A percentile compares a stretch with the other conserved stretches of the same genome.
Evolutionary conservation across 768 basidiomycete species (phyloP).

Genomic region (Collybiopsis luxurians): DNA sequence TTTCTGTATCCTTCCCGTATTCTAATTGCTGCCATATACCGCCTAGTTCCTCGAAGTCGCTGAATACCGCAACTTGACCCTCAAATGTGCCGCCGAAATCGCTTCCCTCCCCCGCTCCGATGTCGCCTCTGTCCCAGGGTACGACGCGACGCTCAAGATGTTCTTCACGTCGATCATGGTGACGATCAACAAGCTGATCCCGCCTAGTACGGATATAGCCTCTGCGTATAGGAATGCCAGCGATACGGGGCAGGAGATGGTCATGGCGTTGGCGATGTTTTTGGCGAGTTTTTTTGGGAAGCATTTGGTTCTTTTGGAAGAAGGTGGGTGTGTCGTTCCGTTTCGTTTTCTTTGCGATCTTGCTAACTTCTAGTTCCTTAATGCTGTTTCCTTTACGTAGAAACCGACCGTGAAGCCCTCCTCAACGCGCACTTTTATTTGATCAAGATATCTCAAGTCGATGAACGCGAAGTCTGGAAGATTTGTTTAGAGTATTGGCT

Average conservation of each 20-base stretch:
- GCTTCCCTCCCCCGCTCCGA: not conserved
- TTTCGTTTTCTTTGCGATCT: no score
- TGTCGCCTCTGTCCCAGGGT: slow-evolving; percentile 62
- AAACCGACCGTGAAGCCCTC: slow-evolving; percentile 61
- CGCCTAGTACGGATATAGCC: slow-evolving; percentile 68
- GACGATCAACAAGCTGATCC: slow-evolving; percentile 70
- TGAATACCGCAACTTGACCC: slow-evolving; percentile 74
- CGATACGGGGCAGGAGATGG: slow-evolving; percentile 75
- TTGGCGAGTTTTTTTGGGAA: slow-evolving; percentile 62
- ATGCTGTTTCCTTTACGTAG: slow-evolving; percentile 27
- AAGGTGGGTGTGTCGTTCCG: slow-evolving; percentile 46
- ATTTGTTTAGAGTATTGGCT: slow-evolving; percentile 80
- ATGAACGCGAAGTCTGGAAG: slow-evolving; percentile 82
- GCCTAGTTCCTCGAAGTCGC: slow-evolving; percentile 49
- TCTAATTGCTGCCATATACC: not conserved
- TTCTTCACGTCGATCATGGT: slow-evolving; percentile 79
- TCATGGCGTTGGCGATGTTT: slow-evolving; percentile 64
- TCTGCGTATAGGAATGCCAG: slow-evolving; percentile 72
- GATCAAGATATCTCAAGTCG: slow-evolving; percentile 76
- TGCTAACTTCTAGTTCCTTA: not conserved
- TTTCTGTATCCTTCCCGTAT: not conserved
- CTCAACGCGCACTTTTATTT: slow-evolving; percentile 78
- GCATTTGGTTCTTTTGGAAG: slow-evolving; percentile 70
- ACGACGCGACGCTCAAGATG: slow-evolving; percentile 73
- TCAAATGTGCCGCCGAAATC: slow-evolving; percentile 78